Base-by-base conservation (phyloP, 495 filamentous ascomycete species). In the Penicillium argentinense region DNA sequence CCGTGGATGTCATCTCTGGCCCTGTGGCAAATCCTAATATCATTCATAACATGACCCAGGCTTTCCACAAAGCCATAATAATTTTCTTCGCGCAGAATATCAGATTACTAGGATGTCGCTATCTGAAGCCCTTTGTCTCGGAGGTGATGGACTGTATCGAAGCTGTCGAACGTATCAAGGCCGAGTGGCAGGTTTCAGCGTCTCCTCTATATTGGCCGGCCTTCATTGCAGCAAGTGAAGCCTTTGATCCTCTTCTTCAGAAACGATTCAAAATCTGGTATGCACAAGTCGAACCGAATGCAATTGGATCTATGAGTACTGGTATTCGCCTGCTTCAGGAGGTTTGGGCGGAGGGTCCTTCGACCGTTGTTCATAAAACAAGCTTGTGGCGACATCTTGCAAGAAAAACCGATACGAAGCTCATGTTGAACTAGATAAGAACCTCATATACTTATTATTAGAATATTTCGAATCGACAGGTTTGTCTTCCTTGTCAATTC, bases 161-260 rank as follows among this genome's bases (percentile, higher is more conserved):
- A 27, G 42, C 42, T 7, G 28, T 45, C 26, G 42, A 38, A 38
- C 17, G 28, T 4, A 23, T 45, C 19, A 45, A 45, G 19, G 30
- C 23, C 3, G 42, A 45, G 17, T 18, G 21, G 1, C 17, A 45
- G n/a, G 5, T 45, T 2, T 32, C 38, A 11, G 42, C 42, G 24
- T 19, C 42, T 17, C 42, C 42, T n/a, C 42, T 45, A 11, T 45
- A 25, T 9, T 45, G 32, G 42, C 42, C 42, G 13, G 42, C 42
- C 3, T 45, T 45, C 23, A 45, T 45, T 1, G 42, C 21, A 13
- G 42, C 42, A 12, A 38, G 13, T 3, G 42, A 45, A 23, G 42
- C 42, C 1, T 45, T 45, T 37, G 42, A 45, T 3, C 9, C 18
- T 4, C 14, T 4, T 9, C 24, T 26, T 4, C 43, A 46, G n/a